Percentiles rank a stretch among this genome's conserved stretches.
Evolutionary conservation across 1,284 basidiomycete genomes (phyloP).

Genomic region (Melampsora medusae): DNA sequence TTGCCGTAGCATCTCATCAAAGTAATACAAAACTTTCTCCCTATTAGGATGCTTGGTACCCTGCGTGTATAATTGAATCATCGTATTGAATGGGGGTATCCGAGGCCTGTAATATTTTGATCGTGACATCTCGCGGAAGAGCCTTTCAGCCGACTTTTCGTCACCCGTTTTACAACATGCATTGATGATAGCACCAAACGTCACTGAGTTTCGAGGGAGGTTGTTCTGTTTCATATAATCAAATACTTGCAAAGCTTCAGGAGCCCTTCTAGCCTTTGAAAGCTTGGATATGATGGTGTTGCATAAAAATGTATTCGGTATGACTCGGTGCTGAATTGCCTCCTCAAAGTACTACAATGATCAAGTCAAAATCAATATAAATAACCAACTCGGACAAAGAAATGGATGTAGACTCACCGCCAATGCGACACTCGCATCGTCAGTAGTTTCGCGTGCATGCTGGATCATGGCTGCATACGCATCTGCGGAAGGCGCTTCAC

Average conservation of each 20-base stretch:
- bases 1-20: conserved; percentile 66
- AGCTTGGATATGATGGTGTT: conserved; percentile 95
- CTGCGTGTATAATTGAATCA: conserved; percentile 95
- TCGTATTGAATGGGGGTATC: conserved; percentile 92
- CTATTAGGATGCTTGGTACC: conserved; percentile 73
- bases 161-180: conserved; percentile 94
- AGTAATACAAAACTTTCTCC: conserved; percentile 72
- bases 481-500: conserved; percentile 76
- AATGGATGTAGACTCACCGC: conserved; percentile 47
- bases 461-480: conserved; percentile 87
- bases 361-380: neutral
- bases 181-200: conserved; percentile 87
- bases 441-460: conserved; percentile 83
- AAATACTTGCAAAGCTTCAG: conserved; percentile 80
- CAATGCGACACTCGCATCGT: conserved; percentile 82
- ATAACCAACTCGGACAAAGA: neutral
- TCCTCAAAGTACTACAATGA: conserved; percentile 69
- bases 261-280: conserved; percentile 85
- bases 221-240: conserved; percentile 66
- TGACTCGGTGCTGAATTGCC: conserved; percentile 67
- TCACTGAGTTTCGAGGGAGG: conserved; percentile 75
- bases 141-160: conserved; percentile 70
- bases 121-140: conserved; percentile 72
- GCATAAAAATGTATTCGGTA: conserved; percentile 80
- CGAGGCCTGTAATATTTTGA: conserved; percentile 77